Conservation (phyloP, 495 filamentous ascomycete species). For the Penicillium psychrofluorescens region DNA sequence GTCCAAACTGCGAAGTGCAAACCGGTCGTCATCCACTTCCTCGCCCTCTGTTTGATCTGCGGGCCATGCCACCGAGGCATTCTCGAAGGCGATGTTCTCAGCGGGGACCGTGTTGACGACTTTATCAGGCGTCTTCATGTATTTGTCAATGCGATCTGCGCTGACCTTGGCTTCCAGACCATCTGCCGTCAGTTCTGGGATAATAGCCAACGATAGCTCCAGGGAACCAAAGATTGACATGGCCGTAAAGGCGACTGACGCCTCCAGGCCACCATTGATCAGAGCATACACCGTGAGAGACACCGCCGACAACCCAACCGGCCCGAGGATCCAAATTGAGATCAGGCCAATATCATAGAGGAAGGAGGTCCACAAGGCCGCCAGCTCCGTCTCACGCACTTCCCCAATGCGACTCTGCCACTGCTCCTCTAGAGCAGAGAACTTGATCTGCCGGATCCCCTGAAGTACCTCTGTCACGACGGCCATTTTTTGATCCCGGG, state of each 20-base stretch:
- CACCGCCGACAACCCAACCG: constrained; percentile 64
- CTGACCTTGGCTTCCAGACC: constrained; percentile 65
- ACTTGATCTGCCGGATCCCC: constrained; percentile 84
- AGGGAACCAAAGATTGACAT: constrained; percentile 66
- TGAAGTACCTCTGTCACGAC: constrained; percentile 75
- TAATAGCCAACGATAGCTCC: constrained; percentile 59
- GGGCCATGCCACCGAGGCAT: constrained; percentile 73
- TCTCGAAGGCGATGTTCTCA: constrained; percentile 53
- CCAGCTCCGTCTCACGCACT: constrained; percentile 59
- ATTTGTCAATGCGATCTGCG: constrained; percentile 65
- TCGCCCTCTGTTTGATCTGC: constrained; percentile 34
- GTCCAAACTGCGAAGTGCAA: constrained; percentile 53
- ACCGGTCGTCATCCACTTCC: constrained; percentile 42
- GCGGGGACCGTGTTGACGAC: constrained; percentile 46
- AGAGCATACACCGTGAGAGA: constrained; percentile 63
- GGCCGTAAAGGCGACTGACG: constrained; percentile 77
- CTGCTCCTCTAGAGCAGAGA: constrained; percentile 70
- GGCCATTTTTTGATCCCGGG: constrained; percentile 69
- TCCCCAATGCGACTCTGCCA: constrained; percentile 72
- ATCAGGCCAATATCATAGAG: constrained; percentile 45
- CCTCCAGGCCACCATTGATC: constrained; percentile 52
- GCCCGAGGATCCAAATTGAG: constrained; percentile 67
- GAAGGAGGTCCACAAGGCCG: constrained; percentile 59
- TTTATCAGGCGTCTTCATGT: constrained; percentile 62
- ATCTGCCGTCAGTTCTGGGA: constrained; percentile 69